These are phyloP conservation scores for Hanseniaspora hatyaiensis DNA, from an alignment of 805 yeast species.

Conservation along the genomic window DNA sequence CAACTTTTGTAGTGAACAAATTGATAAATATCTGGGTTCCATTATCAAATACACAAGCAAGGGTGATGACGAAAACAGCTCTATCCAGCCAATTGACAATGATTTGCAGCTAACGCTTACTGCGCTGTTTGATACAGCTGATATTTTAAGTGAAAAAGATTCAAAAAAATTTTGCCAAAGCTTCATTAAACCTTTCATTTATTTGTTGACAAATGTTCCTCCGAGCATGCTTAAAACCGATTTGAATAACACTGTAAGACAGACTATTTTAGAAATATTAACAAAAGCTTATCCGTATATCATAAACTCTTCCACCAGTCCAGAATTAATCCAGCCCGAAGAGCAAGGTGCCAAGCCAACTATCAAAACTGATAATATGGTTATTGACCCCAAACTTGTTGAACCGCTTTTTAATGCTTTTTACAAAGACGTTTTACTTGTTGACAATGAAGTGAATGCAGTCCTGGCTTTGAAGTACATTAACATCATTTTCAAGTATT, in stretches of 20 bases:
- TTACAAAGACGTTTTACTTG: slow-evolving; percentile 47
- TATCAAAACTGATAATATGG: slow-evolving; percentile 11
- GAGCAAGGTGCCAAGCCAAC: not conserved
- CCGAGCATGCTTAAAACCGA: not conserved
- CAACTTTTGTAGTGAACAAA: slow-evolving; percentile 10
- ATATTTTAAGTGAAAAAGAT: slow-evolving; percentile 10
- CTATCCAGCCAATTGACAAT: not conserved
- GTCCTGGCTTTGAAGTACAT: slow-evolving; percentile 78
- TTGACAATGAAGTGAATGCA: slow-evolving; percentile 93
- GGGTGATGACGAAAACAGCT: not conserved
- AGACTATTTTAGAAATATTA: slow-evolving; percentile 12
- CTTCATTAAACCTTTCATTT: not conserved
- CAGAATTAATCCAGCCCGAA: slow-evolving; percentile 6
- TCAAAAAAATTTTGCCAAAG: slow-evolving; percentile 2
- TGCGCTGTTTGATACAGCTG: slow-evolving; percentile 15
- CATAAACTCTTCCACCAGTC: slow-evolving; percentile 2
- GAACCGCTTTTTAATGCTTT: slow-evolving; percentile 18
- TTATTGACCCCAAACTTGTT: not conserved
- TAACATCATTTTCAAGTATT: slow-evolving; percentile 75
- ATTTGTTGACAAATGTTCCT: not conserved
- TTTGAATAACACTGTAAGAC: slow-evolving; percentile 12
- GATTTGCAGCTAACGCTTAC: slow-evolving; percentile 7
- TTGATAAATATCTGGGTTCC: slow-evolving; percentile 9
- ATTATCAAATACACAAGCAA: not conserved
- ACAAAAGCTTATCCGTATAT: slow-evolving; percentile 8